A percentile compares a stretch with the other conserved stretches of the same genome.
Conservation (phyloP, 371 early-diverging fungal genomes). For the Syncephalastrum monosporum region DNA sequence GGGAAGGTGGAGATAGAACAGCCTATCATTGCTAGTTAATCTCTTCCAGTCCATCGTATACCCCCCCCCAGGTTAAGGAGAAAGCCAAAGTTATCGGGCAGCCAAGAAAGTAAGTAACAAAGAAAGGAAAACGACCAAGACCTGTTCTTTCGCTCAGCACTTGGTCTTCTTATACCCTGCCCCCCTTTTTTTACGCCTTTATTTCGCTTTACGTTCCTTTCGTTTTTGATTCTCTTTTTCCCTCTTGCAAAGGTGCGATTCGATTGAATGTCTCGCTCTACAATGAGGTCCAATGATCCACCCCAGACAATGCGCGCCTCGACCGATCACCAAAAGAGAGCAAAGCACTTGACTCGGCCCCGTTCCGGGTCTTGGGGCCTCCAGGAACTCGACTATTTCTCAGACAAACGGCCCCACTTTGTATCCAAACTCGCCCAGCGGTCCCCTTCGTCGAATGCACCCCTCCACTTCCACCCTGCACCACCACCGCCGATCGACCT, state of each 20-base stretch:
- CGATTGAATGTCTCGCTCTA: no score
- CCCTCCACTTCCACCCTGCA: not conserved
- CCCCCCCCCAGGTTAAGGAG: no score
- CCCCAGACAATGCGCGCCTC: not conserved
- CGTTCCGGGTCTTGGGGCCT: conserved; percentile 13
- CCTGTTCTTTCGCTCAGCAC: no score
- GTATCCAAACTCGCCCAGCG: no score
- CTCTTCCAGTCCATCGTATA: no score
- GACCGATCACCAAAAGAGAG: not conserved
- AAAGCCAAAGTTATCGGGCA: no score
- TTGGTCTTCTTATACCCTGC: not conserved
- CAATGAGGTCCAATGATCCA: not conserved
- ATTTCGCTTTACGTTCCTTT: not conserved
- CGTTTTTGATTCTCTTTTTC: not conserved
- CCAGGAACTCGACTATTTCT: conserved; percentile 7
- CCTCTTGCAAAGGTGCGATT: not conserved
- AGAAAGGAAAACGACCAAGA: conserved; percentile 1
- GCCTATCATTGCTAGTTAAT: not conserved
- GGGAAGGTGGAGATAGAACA: no score
- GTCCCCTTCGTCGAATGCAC: not conserved
- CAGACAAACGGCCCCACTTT: not conserved
- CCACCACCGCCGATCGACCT: conserved; percentile 11
- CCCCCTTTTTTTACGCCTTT: conserved; percentile 5
- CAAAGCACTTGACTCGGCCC: conserved; percentile 4
- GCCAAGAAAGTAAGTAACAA: not conserved